Conservation (phyloP, 495 filamentous ascomycete genomes). For the Lasiosphaeriaceae sp. region DNA sequence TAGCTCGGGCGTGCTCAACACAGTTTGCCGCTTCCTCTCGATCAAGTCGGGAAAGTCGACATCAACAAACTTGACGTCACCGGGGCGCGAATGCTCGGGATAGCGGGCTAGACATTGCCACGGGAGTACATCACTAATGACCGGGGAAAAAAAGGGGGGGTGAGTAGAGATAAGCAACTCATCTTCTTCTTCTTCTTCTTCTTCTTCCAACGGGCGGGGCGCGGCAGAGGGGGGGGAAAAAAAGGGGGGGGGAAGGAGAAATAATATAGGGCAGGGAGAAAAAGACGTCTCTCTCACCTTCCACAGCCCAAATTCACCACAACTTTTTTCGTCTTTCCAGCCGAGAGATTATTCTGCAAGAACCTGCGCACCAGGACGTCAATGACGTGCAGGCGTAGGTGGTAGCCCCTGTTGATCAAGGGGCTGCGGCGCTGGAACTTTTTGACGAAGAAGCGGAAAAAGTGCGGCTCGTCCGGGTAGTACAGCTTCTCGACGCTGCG, state of each 20-base stretch:
- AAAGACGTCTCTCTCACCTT: conserved; percentile 63
- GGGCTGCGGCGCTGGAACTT: conserved; percentile 77
- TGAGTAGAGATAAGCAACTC: too few relatives aligned
- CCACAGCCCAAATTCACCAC: conserved; percentile 88
- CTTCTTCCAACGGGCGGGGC: too few relatives aligned
- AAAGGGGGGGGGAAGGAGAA: background rate
- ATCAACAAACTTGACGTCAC: conserved; percentile 68
- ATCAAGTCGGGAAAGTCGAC: conserved; percentile 85
- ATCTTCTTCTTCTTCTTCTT: background rate
- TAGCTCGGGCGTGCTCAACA: conserved; percentile 58
- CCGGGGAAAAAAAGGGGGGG: too few relatives aligned
- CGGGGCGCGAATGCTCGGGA: conserved; percentile 39
- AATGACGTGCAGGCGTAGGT: conserved; percentile 78
- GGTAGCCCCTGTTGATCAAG: conserved; percentile 84
- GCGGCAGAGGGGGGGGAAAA: too few relatives aligned
- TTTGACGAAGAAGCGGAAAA: conserved; percentile 81
- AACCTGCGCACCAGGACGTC: conserved; percentile 70
- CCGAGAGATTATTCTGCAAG: conserved; percentile 44
- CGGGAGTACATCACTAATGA: conserved; percentile 87
- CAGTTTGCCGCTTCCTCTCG: conserved; percentile 63
- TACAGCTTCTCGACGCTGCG: conserved; percentile 84
- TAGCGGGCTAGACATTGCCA: conserved; percentile 74
- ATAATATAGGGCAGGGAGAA: too few relatives aligned
- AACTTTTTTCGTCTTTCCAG: conserved; percentile 55
- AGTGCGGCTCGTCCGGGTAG: conserved; percentile 66